These are phyloP conservation scores for Cenchrus purpureus DNA, from an alignment of 176 grass and related monocot genomes.

Conservation along the genomic window DNA sequence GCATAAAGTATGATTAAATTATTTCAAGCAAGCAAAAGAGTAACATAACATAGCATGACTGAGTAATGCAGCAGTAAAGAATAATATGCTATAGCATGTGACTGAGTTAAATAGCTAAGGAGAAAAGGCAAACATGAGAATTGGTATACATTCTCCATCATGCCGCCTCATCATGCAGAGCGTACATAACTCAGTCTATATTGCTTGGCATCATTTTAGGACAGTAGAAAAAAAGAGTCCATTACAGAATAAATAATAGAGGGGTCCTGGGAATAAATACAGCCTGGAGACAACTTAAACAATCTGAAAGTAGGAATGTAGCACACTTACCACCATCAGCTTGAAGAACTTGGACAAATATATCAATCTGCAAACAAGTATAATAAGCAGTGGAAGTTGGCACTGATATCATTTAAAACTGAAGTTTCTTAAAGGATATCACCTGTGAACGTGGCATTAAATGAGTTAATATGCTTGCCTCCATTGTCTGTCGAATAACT, in stretches of 20 bases:
- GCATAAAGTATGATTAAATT: neutral
- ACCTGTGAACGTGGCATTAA: constrained; percentile 91
- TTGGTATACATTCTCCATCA: neutral
- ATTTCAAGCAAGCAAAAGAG: constrained; percentile 21
- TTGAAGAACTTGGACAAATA: constrained; percentile 99
- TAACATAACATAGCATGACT: neutral
- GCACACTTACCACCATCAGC: constrained; percentile 79
- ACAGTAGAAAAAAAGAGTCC: neutral
- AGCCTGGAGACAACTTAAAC: neutral
- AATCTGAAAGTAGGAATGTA: constrained; percentile 26
- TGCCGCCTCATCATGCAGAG: neutral
- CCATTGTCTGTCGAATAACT: constrained; percentile 97
- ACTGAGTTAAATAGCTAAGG: neutral
- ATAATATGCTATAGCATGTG: neutral
- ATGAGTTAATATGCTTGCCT: constrained; percentile 86
- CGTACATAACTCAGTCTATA: neutral
- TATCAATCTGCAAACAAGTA: constrained; percentile 72
- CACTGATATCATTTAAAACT: constrained; percentile 6
- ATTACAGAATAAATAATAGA: constrained; percentile 30
- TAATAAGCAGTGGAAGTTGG: constrained; percentile 15
- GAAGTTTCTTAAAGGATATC: constrained; percentile 8
- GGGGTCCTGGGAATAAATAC: neutral
- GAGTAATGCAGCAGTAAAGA: neutral
- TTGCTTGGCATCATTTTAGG: constrained; percentile 27
- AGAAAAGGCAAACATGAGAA: neutral